These are phyloP conservation scores for Phialophora chinensis DNA, from an alignment of 2,329 filamentous ascomycete genomes.

Conservation along the genomic window DNA sequence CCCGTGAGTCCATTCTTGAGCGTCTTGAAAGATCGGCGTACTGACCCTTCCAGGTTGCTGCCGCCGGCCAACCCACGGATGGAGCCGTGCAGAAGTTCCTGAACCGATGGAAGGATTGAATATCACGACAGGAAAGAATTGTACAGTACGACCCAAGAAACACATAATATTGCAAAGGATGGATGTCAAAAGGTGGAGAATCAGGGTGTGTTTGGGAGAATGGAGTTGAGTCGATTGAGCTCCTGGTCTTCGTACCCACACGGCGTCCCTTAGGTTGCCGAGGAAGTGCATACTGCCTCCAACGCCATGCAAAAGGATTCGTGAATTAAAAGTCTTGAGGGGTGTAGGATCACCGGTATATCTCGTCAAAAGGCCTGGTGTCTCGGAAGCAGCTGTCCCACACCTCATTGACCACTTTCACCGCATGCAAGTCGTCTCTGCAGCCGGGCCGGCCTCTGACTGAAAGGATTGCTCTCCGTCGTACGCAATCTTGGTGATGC, in stretches of 20 bases:
- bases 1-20: constrained; percentile 55
- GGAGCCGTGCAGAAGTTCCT: constrained; percentile 64
- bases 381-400: constrained; percentile 97
- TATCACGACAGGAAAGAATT: neutral
- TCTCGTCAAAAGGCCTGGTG: constrained; percentile 94
- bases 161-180: constrained; percentile 18
- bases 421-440: constrained; percentile 83
- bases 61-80: constrained; percentile 55
- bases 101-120: constrained; percentile 64
- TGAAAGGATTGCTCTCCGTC: constrained; percentile 77
- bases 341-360: constrained; percentile 68
- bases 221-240: constrained; percentile 27
- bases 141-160: constrained; percentile 2
- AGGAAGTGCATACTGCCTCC: constrained; percentile 20
- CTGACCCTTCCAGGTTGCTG: constrained; percentile 55
- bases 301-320: constrained; percentile 35
- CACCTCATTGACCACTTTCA: constrained; percentile 91
- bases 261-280: neutral
- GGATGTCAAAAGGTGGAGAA: constrained; percentile 13
- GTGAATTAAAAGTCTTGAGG: constrained; percentile 7
- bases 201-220: constrained; percentile 15
- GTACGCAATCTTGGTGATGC: constrained; percentile 92
- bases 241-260: constrained; percentile 16
- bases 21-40: neutral
- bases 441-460: constrained; percentile 79